Conservation (phyloP, 2,329 filamentous ascomycete species). For the Furcasterigmium sp. region DNA sequence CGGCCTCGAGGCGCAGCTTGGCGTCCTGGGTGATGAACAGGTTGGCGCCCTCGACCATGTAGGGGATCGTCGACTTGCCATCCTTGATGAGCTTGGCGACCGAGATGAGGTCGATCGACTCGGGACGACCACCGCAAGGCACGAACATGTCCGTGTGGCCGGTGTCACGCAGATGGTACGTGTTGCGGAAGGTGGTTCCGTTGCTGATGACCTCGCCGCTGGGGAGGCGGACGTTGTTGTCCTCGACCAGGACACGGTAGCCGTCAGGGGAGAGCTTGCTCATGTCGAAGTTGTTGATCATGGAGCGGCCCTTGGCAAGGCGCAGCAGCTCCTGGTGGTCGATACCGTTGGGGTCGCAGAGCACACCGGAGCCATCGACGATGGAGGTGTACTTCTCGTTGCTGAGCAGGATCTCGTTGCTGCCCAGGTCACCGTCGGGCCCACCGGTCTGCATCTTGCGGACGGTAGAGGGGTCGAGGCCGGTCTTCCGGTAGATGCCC, state of each 20-base stretch:
- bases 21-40: slow-evolving; percentile 98
- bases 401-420: slow-evolving; percentile 93
- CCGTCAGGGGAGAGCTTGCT: slow-evolving; percentile 82
- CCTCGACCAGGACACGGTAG: slow-evolving; percentile 89
- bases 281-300: slow-evolving; percentile 84
- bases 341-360: slow-evolving; percentile 87
- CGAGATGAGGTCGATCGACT: slow-evolving; percentile 89
- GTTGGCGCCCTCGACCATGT: slow-evolving; percentile 97
- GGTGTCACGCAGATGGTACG: slow-evolving; percentile 81
- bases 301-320: slow-evolving; percentile 78
- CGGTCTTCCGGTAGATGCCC: slow-evolving; percentile 94
- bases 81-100: slow-evolving; percentile 85
- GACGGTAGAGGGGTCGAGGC: slow-evolving; percentile 79
- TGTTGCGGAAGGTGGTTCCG: slow-evolving; percentile 94
- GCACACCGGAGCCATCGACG: slow-evolving; percentile 92
- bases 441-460: slow-evolving; percentile 97
- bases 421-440: slow-evolving; percentile 92
- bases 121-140: slow-evolving; percentile 90
- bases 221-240: slow-evolving; percentile 82
- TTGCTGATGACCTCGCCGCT: slow-evolving; percentile 83
- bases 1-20: slow-evolving; percentile 88
- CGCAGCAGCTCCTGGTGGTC: slow-evolving; percentile 78
- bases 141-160: slow-evolving; percentile 84
- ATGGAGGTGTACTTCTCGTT: slow-evolving; percentile 95
- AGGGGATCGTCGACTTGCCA: slow-evolving; percentile 82